Evolutionary conservation across 768 basidiomycete genomes (phyloP), one percentile per base, ranked within the genome.

Genomic region (Clitopilus hobsonii): DNA sequence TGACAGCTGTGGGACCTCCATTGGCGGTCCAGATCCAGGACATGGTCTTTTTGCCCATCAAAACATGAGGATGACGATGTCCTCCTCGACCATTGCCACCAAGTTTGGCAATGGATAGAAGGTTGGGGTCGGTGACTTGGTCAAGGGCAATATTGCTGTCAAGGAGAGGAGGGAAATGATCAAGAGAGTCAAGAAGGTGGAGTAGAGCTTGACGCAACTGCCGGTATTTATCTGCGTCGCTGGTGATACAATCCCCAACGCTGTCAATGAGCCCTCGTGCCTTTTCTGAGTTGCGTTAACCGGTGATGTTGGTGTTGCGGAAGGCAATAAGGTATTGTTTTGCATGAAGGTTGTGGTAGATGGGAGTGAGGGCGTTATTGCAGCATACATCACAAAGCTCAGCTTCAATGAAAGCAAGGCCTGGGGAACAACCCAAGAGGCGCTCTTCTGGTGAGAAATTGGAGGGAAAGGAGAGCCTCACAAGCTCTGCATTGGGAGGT

Each of bases 381-480:
- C 11, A 41, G 8, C 38, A 18, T 41, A 18, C 38, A 6, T 41
- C 8, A 18, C 38, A 18, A 6, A 41, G 38, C 10, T 11, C 11
- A 18, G 18, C n/a, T 18, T 41, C 38, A 6, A 41, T 16, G 38
- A 10, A 6, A 18, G 6, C 6, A 6, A 41, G 38, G 8, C 6
- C 6, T 6, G 38, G 18, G 18, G 38, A 6, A 41, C 38, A 41
- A n/a, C n/a, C n/a, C 8, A 7, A 6, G 38, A 6, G 10, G 18
- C 30, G 30, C 30, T 32, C 30, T 7, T 7, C 7, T 7, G n/a
- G 11, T 6, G 8, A 6, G 38, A 41, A 18, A 18, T 41, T 18
- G 0, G 56, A 60, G 6, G 56, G 59, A 5, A 60, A 51, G 51
- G 45, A 56, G 0, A 60, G 54, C 0, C 24, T 41, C 10, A 52